phyloP scores from a whole-genome alignment of 2,329 filamentous ascomycete species.

The Epichloe gansuensis region DNA sequence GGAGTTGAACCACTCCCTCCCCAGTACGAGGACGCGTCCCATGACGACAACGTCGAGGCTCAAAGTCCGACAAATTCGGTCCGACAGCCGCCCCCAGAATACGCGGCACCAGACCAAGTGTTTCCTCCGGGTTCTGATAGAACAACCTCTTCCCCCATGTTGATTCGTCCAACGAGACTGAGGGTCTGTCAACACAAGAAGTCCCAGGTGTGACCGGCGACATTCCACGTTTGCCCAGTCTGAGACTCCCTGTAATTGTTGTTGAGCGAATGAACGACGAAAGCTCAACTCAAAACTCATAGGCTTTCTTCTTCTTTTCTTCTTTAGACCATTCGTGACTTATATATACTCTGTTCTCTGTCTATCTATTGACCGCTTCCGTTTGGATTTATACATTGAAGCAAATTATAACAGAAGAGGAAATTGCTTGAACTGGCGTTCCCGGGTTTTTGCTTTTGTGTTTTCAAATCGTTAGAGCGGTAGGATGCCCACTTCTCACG shows the following conservation, averaged over 20 bases:
- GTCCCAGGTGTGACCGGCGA: neutral
- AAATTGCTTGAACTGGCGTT: no score
- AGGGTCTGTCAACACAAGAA: neutral
- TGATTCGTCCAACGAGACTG: neutral
- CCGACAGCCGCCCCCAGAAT: constrained; percentile 39
- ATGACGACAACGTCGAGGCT: constrained; percentile 25
- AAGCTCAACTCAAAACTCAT: neutral
- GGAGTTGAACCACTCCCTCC: constrained; percentile 37
- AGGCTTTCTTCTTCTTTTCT: neutral
- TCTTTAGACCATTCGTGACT: no score
- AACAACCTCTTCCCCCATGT: neutral
- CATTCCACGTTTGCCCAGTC: neutral
- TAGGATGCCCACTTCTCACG: no score
- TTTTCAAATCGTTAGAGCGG: no score
- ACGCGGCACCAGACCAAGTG: constrained; percentile 14
- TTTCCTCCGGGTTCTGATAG: neutral
- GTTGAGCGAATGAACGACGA: neutral
- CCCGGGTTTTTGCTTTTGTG: no score
- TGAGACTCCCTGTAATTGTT: neutral
- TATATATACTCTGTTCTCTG: no score
- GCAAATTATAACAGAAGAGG: no score
- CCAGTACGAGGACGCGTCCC: constrained; percentile 40
- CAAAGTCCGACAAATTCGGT: constrained; percentile 11
- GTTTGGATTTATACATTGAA: no score
- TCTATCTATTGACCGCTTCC: no score